phyloP scores from a whole-genome alignment of 208 protist species.

The Leishmania tropica region DNA sequence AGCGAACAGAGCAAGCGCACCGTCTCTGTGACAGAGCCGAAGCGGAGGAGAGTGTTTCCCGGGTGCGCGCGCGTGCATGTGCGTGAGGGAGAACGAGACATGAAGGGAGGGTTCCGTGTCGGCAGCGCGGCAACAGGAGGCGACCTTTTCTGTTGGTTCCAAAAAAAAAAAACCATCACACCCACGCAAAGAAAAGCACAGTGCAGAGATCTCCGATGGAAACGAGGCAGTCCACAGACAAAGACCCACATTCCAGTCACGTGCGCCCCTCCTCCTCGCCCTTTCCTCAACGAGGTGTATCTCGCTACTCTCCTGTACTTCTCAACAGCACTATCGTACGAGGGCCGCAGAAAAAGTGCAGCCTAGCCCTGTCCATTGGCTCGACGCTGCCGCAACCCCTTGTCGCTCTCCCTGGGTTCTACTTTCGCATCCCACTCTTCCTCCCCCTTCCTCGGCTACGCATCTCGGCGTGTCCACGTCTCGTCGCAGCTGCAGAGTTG shows the following conservation, averaged over 20 bases:
- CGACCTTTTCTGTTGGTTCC: too few species aligned
- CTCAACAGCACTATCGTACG: background rate
- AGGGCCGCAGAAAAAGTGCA: background rate
- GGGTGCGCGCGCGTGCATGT: background rate
- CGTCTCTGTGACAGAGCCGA: background rate
- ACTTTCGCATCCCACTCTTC: background rate
- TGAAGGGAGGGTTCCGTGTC: background rate
- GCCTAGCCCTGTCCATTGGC: background rate
- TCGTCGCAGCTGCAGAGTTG: background rate
- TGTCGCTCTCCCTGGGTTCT: background rate
- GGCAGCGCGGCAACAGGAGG: too few species aligned
- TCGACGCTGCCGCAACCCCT: background rate
- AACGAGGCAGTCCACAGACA: background rate
- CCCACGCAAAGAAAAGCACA: background rate
- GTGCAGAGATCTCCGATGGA: too few species aligned
- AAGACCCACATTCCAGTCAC: background rate
- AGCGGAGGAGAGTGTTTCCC: background rate
- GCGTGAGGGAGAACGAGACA: background rate
- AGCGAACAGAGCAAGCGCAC: background rate
- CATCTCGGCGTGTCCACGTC: background rate
- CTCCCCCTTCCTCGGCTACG: background rate
- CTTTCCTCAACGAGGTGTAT: background rate
- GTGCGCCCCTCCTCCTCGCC: background rate
- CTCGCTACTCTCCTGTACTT: background rate
- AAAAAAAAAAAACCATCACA: too few species aligned